Percentiles rank a stretch among this genome's conserved stretches.
phyloP scores from a whole-genome alignment of 306 rosid species.

The Citrullus mucosospermus region DNA sequence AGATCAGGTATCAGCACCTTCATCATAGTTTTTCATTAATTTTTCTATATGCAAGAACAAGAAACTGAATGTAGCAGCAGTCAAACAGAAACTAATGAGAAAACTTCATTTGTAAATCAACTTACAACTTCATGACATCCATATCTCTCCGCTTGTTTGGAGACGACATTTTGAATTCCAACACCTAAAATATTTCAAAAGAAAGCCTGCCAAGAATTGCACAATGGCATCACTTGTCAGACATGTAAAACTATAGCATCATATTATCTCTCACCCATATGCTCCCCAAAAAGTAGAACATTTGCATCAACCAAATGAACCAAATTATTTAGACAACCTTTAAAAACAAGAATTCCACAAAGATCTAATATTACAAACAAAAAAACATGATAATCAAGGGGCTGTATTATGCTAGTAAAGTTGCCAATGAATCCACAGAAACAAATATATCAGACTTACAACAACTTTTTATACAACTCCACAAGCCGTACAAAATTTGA shows the following conservation, averaged over 20 bases:
- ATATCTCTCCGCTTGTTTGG: slow-evolving; percentile 98
- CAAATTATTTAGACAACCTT: neutral
- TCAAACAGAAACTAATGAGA: neutral
- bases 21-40: neutral
- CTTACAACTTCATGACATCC: slow-evolving; percentile 99
- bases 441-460: neutral
- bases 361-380: neutral
- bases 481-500: neutral
- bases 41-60: neutral
- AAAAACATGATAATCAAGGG: neutral
- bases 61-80: neutral
- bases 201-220: slow-evolving; percentile 24
- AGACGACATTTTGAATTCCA: slow-evolving; percentile 61
- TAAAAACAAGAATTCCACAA: neutral
- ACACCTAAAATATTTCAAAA: slow-evolving; percentile 20
- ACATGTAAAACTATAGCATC: neutral
- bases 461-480: neutral
- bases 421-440: neutral
- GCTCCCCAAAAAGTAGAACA: neutral
- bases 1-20: neutral
- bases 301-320: neutral
- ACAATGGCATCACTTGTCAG: neutral
- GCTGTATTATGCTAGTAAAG: neutral
- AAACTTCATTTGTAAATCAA: slow-evolving; percentile 1
- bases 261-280: neutral